phyloP scores from a whole-genome alignment of 768 basidiomycete species.

The Suillus paluster region DNA sequence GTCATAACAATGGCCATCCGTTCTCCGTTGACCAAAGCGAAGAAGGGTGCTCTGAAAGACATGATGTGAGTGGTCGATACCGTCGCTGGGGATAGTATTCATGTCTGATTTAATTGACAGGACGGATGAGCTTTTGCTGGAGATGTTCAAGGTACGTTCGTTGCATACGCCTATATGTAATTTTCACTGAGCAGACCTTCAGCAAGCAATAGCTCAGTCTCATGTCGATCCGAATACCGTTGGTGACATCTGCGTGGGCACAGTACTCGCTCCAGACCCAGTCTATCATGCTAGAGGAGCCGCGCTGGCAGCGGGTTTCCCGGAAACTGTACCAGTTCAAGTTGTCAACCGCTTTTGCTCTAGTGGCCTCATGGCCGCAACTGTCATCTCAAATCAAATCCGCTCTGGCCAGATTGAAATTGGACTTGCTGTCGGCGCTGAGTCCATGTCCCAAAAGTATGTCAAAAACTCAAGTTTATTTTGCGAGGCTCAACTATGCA shows the following conservation, averaged over 20 bases:
- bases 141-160: constrained; percentile 71
- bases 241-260: constrained; percentile 82
- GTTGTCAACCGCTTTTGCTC: constrained; percentile 83
- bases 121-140: constrained; percentile 78
- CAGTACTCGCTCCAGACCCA: constrained; percentile 66
- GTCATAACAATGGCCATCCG: constrained; percentile 84
- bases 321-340: constrained; percentile 76
- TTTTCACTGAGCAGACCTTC: constrained; percentile 8
- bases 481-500: constrained; percentile 10
- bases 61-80: constrained; percentile 48
- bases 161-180: neutral
- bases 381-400: constrained; percentile 76
- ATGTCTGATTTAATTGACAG: constrained; percentile 39
- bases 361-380: constrained; percentile 84
- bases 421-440: constrained; percentile 82
- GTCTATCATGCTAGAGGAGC: constrained; percentile 75
- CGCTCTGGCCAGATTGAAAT: constrained; percentile 79
- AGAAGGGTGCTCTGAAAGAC: constrained; percentile 77
- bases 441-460: constrained; percentile 83
- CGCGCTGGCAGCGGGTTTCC: constrained; percentile 80
- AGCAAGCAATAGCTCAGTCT: constrained; percentile 65
- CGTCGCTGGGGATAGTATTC: neutral
- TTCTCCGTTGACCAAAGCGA: constrained; percentile 76
- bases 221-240: constrained; percentile 66
- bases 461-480: constrained; percentile 26